A percentile compares a stretch with the other conserved stretches of the same genome.
These are phyloP conservation scores for Excoecaria agallocha DNA, from an alignment of 345 rosid species.

Conservation along the genomic window DNA sequence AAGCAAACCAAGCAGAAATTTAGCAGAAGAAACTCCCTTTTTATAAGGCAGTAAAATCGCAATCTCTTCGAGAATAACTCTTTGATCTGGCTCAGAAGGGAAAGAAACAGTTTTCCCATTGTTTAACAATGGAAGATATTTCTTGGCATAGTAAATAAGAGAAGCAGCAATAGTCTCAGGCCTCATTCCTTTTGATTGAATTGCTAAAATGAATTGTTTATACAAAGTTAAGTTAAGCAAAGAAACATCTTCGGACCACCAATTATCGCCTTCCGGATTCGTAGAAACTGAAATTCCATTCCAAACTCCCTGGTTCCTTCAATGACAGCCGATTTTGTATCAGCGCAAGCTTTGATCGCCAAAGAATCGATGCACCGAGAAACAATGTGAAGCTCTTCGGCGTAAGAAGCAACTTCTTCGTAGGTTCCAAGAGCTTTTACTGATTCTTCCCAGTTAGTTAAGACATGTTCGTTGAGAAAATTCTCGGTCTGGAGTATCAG, in stretches of 20 bases:
- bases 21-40: conserved; percentile 49
- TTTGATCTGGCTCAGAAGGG: conserved; percentile 47
- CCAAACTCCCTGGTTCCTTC: conserved; percentile 43
- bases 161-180: conserved; percentile 61
- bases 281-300: conserved; percentile 57
- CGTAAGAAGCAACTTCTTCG: conserved; percentile 54
- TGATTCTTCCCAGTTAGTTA: conserved; percentile 62
- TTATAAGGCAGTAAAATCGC: conserved; percentile 62
- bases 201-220: conserved; percentile 59
- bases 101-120: conserved; percentile 28
- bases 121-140: conserved; percentile 63
- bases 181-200: conserved; percentile 57
- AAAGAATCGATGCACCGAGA: conserved; percentile 71
- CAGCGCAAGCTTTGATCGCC: conserved; percentile 72
- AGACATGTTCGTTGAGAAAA: conserved; percentile 52
- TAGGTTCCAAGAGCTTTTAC: conserved; percentile 71
- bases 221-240: conserved; percentile 47
- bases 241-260: conserved; percentile 89
- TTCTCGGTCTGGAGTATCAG: conserved; percentile 65
- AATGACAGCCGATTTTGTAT: conserved; percentile 31
- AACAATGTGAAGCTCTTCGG: conserved; percentile 73
- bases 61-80: conserved; percentile 66
- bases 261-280: conserved; percentile 45
- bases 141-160: conserved; percentile 55
- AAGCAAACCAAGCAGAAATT: conserved; percentile 70